These are phyloP conservation scores for Kwoniella heveanensis DNA, from an alignment of 768 basidiomycete genomes.

Conservation along the genomic window DNA sequence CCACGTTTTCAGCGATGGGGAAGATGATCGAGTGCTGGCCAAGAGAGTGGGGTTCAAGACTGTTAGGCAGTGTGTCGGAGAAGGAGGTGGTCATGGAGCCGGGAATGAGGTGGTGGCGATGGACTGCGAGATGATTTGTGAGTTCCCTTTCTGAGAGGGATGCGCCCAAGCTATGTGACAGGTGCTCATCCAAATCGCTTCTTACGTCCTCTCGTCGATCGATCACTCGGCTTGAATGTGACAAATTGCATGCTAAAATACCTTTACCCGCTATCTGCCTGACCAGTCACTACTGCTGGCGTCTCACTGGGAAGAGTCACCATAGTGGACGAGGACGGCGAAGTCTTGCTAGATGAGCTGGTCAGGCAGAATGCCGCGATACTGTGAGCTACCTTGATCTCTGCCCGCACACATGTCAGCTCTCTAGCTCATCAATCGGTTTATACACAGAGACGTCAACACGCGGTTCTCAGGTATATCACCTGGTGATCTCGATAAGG, in stretches of 20 bases:
- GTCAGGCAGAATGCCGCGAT: constrained; percentile 49
- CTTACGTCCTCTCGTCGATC: not conserved
- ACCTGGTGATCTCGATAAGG: constrained; percentile 55
- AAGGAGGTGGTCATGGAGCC: constrained; percentile 12
- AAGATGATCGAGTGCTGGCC: constrained; percentile 42
- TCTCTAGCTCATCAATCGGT: not conserved
- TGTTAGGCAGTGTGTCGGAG: constrained; percentile 30
- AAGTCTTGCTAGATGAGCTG: constrained; percentile 70
- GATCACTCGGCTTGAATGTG: not conserved
- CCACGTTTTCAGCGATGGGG: constrained; percentile 86
- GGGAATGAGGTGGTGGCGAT: constrained; percentile 76
- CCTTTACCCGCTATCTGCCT: not conserved
- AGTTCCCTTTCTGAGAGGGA: constrained; percentile 12
- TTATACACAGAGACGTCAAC: constrained; percentile 72
- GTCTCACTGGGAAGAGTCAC: constrained; percentile 88
- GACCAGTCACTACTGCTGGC: constrained; percentile 76
- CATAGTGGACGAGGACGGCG: constrained; percentile 75
- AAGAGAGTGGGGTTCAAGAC: constrained; percentile 41
- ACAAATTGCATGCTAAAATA: not conserved
- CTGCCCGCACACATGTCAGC: not conserved
- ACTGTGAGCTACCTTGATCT: constrained; percentile 36
- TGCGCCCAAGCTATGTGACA: not conserved
- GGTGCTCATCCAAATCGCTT: not conserved
- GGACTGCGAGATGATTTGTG: constrained; percentile 89
- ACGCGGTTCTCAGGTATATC: constrained; percentile 63